phyloP scores from a whole-genome alignment of 495 filamentous ascomycete genomes.

The Penicillium macrosclerotiorum region DNA sequence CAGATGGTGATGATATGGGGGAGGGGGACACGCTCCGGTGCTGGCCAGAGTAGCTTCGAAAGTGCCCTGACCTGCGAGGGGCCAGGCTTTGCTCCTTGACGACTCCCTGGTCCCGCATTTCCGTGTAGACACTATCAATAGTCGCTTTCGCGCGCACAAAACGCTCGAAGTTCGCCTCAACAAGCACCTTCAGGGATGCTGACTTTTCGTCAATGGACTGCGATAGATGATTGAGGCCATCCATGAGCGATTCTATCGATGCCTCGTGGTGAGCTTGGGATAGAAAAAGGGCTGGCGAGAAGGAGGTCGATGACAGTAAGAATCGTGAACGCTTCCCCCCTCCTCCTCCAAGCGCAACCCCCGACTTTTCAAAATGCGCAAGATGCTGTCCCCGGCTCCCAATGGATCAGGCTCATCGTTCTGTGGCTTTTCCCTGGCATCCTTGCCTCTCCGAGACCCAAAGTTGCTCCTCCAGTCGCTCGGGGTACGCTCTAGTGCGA shows the following conservation, averaged over 20 bases:
- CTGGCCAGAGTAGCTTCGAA: slow-evolving; percentile 49
- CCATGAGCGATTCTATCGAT: slow-evolving; percentile 73
- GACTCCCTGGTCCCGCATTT: slow-evolving; percentile 87
- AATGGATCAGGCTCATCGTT: slow-evolving; percentile 90
- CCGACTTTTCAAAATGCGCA: slow-evolving; percentile 68
- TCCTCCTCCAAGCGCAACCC: slow-evolving; percentile 88
- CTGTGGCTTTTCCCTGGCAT: slow-evolving; percentile 73
- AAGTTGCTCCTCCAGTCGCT: slow-evolving; percentile 66
- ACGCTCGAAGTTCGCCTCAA: slow-evolving; percentile 96
- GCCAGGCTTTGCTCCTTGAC: slow-evolving; percentile 54
- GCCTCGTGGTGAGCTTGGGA: slow-evolving; percentile 84
- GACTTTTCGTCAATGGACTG: slow-evolving; percentile 95
- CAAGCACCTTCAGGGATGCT: slow-evolving; percentile 88
- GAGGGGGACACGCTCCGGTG: slow-evolving; percentile 39
- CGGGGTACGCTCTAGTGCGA: slow-evolving; percentile 72
- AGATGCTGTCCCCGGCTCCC: slow-evolving; percentile 78
- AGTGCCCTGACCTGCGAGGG: slow-evolving; percentile 65
- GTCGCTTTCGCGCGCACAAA: slow-evolving; percentile 96
- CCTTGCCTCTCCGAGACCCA: slow-evolving; percentile 65
- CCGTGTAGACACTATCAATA: slow-evolving; percentile 96
- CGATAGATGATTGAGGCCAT: slow-evolving; percentile 78
- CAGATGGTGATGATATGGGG: slow-evolving; percentile 22
- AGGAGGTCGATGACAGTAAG: slow-evolving; percentile 90
- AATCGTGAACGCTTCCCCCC: slow-evolving; percentile 80
- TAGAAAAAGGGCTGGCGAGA: slow-evolving; percentile 87